Percentiles rank a stretch among this genome's conserved stretches.
Evolutionary conservation across 345 rosid genomes (phyloP).

Genomic region (Hibiscus trionum): DNA sequence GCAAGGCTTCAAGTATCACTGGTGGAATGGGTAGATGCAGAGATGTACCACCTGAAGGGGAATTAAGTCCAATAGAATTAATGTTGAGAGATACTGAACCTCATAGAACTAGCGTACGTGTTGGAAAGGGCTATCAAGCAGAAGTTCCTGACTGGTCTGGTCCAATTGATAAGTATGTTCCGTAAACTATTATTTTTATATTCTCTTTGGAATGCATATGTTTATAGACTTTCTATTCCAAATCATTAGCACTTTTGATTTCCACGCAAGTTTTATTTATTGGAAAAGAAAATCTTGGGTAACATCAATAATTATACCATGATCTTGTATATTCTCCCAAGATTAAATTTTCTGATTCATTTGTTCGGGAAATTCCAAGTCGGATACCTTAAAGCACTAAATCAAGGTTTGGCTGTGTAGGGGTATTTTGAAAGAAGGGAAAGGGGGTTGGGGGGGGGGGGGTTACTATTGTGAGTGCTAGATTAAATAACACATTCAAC

Average conservation of each 20-base stretch:
- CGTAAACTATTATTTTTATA: no score
- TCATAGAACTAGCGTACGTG: no score
- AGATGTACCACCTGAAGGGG: conserved; percentile 25
- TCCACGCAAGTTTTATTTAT: not conserved
- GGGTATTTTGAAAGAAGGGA: no score
- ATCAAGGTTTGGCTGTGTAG: not conserved
- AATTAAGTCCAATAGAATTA: not conserved
- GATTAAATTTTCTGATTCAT: not conserved
- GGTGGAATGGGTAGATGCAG: not conserved
- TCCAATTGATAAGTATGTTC: no score
- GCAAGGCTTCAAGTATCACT: no score
- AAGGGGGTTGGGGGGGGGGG: not conserved
- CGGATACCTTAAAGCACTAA: not conserved
- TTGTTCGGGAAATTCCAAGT: not conserved
- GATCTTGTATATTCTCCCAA: not conserved
- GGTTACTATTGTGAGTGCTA: not conserved
- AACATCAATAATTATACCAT: not conserved
- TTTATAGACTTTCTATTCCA: not conserved
- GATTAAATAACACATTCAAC: not conserved
- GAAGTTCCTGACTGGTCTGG: no score
- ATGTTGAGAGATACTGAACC: no score
- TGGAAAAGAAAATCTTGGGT: not conserved
- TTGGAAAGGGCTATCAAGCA: no score
- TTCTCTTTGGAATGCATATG: no score
- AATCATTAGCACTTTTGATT: not conserved